These are phyloP conservation scores for Juncus inflexus DNA, from an alignment of 176 grass and related monocot genomes.

Conservation along the genomic window DNA sequence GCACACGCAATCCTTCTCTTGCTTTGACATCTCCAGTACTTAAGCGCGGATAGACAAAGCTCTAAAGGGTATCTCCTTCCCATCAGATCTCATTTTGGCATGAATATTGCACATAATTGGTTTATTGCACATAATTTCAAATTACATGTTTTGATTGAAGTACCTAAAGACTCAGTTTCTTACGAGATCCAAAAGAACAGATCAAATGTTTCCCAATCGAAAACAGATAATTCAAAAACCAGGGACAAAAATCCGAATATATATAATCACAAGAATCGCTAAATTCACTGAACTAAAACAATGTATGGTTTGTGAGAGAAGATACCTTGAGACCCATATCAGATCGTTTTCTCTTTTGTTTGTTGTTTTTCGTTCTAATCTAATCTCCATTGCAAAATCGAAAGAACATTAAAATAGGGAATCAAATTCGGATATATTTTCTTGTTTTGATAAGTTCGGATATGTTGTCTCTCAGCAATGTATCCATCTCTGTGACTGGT, in stretches of 20 bases:
- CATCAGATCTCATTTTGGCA: too few species aligned
- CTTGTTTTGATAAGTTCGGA: too few species aligned
- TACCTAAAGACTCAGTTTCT: constrained; percentile 29
- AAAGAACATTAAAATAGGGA: too few species aligned
- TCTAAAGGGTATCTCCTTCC: too few species aligned
- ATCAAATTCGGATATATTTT: too few species aligned
- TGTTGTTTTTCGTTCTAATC: neutral
- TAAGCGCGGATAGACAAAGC: too few species aligned
- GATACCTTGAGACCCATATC: constrained; percentile 26
- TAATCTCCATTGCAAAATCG: too few species aligned
- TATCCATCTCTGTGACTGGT: too few species aligned
- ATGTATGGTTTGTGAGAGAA: neutral
- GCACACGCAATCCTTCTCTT: too few species aligned
- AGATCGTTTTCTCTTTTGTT: constrained; percentile 1
- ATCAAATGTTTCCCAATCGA: neutral
- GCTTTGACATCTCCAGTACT: too few species aligned
- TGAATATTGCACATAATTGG: too few species aligned
- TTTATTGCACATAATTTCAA: neutral
- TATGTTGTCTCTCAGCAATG: too few species aligned
- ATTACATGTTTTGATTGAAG: neutral
- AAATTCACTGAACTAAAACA: constrained; percentile 6
- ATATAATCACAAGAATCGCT: neutral
- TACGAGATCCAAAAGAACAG: neutral
- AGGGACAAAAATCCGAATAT: neutral
- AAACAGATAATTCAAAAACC: neutral